Conservation (phyloP, 345 rosid species). For the Populus simonii region DNA sequence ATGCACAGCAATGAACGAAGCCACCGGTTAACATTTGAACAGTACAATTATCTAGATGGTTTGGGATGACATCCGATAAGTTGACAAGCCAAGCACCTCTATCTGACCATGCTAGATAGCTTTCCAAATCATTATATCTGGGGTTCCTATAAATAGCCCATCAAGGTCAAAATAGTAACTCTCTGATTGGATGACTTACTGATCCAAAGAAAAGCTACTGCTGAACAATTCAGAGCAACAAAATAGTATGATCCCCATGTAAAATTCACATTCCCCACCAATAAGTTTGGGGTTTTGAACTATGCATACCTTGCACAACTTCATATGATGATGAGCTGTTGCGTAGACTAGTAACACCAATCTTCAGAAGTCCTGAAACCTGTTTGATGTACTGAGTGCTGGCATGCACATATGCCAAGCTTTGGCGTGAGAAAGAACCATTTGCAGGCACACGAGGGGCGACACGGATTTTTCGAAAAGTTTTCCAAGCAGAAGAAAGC, state of each 20-base stretch:
- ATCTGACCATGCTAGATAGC: background rate
- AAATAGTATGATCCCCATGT: background rate
- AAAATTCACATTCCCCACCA: background rate
- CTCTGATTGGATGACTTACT: background rate
- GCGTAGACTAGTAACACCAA: slow-evolving; percentile 85
- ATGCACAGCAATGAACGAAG: background rate
- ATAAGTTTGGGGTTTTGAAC: background rate
- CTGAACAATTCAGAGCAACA: no score
- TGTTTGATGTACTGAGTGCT: slow-evolving; percentile 87
- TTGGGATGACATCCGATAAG: background rate
- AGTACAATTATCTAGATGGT: no score
- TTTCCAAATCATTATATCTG: background rate
- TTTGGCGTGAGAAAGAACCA: slow-evolving; percentile 79
- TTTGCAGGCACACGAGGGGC: slow-evolving; percentile 59
- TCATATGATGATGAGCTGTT: slow-evolving; percentile 92
- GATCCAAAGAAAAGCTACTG: background rate
- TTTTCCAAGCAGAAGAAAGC: slow-evolving; percentile 65
- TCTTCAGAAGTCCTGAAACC: slow-evolving; percentile 89
- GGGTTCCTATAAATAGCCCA: background rate
- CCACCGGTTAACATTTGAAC: background rate
- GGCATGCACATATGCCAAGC: slow-evolving; percentile 91
- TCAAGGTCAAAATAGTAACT: background rate
- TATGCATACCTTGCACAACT: slow-evolving; percentile 63
- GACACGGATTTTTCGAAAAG: slow-evolving; percentile 59
- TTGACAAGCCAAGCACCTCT: background rate